Base-by-base conservation (phyloP, 78 protist species). In the Chrysochromulina parva region DNA sequence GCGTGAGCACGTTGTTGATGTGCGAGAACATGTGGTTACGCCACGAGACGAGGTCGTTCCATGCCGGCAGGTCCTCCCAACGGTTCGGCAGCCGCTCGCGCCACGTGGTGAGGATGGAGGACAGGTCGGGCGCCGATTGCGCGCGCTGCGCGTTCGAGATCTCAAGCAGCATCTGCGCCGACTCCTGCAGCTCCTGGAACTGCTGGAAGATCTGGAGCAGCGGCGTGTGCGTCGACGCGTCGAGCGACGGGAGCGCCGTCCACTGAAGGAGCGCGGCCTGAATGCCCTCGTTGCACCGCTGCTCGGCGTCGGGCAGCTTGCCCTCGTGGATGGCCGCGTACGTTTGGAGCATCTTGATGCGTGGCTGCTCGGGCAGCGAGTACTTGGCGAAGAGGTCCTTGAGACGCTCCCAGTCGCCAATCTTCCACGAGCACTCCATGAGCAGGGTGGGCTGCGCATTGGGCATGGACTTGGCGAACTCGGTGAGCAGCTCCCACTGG, bases 401-500 rank as follows among this genome's bases (percentile, higher is more conserved):
- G 20, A 92, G 85, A 13, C 71, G 16, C 54, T 24, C 85, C 94
- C 94, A 92, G 82, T 92, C 94, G 7, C 53, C n/a, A 11, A 6
- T 57, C 69, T 62, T 52, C 98, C 98, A 97, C 6, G 94, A 28
- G 17, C 94, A 85, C 76, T 96, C 97, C 54, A 91, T 90, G 22
- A 89, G 90, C 26, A 95, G 90, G 16, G 71, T 81, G 1, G 88
- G 90, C 52, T 92, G 94, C 19, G 24, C 1, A 54, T 53, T 2
- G 47, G 89, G 86, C 62, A 28, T 1, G 14, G 86, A 58, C 28
- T 60, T 47, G 13, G 96, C 94, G 59, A 58, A 90, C 17, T 95
- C 96, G 10, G n/a, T 3, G 28, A 95, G 84, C 58, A 93, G n/a
- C 54, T 94, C 94, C 97, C 97, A 95, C 94, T 97, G 97, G 50